Base-by-base conservation (phyloP, 495 filamentous ascomycete genomes). In the Lepidopterella palustris region DNA sequence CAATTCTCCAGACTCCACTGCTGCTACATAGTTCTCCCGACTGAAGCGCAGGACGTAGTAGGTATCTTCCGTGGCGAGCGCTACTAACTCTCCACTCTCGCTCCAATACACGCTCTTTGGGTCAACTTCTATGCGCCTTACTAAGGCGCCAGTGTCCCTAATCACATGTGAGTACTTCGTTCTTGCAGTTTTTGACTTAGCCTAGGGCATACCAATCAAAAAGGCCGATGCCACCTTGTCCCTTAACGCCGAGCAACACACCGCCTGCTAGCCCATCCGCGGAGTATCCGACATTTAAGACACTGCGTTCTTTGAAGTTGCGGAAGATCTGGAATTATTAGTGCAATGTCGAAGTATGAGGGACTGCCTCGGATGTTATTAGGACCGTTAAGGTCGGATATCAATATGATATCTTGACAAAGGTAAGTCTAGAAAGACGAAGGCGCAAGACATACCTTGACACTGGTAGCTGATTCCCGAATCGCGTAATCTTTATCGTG, bases 401-500 rank as follows among this genome's bases (percentile, higher is more conserved):
- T n/a, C n/a, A n/a, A n/a, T n/a, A n/a, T n/a, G n/a, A n/a, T n/a
- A n/a, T n/a, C n/a, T n/a, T n/a, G n/a, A 15, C 39, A 42, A 42
- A 6, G 13, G 2, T 2, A 42, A 42, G 20, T 20, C 13, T 15
- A 9, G 8, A 2, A 6, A 20, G 20, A 42, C 20, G 2, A 42
- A 42, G 39, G 20, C n/a, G n/a, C n/a, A 2, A 2, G 20, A 3
- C 8, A 42, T 42, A 42, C 39, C 39, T 95, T 96, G 66, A 99
- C 89, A 69, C 88, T 96, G 23, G 89, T 93, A 5, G 87, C 71
- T 9, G 90, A 96, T 72, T 97, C 93, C 18, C 93, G 84, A 65
- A 99, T 97, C 40, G 93, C 93, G 64, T 93, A 97, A 68, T 99
- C 95, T 72, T 96, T 97, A 72, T 90, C 95, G 76, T 97, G 95